These are phyloP conservation scores for Tylopilus felleus DNA, from an alignment of 768 basidiomycete genomes.

Conservation along the genomic window DNA sequence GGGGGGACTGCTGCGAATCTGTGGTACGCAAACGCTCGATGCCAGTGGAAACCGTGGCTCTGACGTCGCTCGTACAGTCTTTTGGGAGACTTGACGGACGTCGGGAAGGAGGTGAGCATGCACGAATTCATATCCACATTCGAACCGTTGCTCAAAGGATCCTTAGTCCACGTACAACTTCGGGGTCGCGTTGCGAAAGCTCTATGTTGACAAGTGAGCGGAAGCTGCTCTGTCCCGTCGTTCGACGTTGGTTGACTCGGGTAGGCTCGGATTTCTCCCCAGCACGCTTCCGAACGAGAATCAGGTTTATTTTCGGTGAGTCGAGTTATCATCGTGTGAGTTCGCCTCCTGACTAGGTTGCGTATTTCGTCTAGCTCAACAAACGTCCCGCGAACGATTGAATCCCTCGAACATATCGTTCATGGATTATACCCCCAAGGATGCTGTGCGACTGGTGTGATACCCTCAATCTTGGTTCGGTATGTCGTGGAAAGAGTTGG, in stretches of 20 bases:
- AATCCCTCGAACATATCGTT: constrained; percentile 71
- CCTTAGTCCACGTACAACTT: constrained; percentile 62
- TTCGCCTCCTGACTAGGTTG: neutral
- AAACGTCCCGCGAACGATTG: constrained; percentile 73
- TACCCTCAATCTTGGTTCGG: constrained; percentile 57
- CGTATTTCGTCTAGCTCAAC: constrained; percentile 48
- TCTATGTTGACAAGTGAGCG: constrained; percentile 64
- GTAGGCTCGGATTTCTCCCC: constrained; percentile 65
- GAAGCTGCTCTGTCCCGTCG: neutral
- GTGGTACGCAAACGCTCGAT: constrained; percentile 46
- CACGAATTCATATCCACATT: neutral
- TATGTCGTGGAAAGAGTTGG: constrained; percentile 22
- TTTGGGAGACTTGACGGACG: constrained; percentile 48
- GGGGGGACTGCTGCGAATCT: constrained; percentile 53
- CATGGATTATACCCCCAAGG: constrained; percentile 64
- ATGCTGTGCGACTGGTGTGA: constrained; percentile 42
- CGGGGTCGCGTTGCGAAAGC: constrained; percentile 53
- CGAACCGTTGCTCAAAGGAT: neutral
- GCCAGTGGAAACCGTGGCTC: neutral
- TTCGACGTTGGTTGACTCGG: neutral
- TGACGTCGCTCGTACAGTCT: constrained; percentile 40
- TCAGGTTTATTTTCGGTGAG: constrained; percentile 58
- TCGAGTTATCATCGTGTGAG: neutral
- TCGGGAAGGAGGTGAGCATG: constrained; percentile 56
- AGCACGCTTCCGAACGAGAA: constrained; percentile 42